Base-by-base conservation (phyloP, 2,329 filamentous ascomycete genomes). In the Alternaria hordeiaustralica region DNA sequence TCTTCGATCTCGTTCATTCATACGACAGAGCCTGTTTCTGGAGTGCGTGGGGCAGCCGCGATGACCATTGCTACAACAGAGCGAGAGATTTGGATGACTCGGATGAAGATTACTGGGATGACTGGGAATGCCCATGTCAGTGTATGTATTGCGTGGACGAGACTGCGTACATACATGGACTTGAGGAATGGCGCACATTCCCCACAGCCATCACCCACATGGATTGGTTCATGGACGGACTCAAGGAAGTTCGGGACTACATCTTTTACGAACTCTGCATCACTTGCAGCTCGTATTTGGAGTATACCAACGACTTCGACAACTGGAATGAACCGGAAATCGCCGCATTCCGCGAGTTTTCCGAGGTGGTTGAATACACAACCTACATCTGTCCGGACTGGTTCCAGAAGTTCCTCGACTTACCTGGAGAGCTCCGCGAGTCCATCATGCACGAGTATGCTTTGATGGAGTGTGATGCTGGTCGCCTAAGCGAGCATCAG, bases 191-290 rank as follows among this genome's bases (percentile, higher is more conserved):
- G 36, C 36, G 36, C 3, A 2, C 9, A 2, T 41, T 41, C 36
- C 36, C 36, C 0, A 41, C 36, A 2, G 36, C 36, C 9, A 6
- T 41, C 0, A 41, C 36, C 36, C 1, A 41, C 3, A 41, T 41
- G n/a, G 36, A 41, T 2, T 0, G 3, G 36, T 41, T 41, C 36
- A 0, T 0, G 1, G 36, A 41, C 36, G 5, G 0, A 0, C 18
- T 41, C 5, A 0, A 41, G 0, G n/a, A 41, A 0, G 3, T 41
- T 41, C 15, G 0, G n/a, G 36, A 11, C 1, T 11, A 0, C 9
- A 41, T 41, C 36, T 6, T 41, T 1, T 1, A 6, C 36, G 36
- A 41, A 6, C 5, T 41, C 1, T 3, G 8, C 1, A 18, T 2
- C 0, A 18, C 36, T 3, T 18, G 36, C 36, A 0, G 36, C n/a